phyloP scores from a whole-genome alignment of 2,329 filamentous ascomycete genomes.

The Balansia obtecta region DNA sequence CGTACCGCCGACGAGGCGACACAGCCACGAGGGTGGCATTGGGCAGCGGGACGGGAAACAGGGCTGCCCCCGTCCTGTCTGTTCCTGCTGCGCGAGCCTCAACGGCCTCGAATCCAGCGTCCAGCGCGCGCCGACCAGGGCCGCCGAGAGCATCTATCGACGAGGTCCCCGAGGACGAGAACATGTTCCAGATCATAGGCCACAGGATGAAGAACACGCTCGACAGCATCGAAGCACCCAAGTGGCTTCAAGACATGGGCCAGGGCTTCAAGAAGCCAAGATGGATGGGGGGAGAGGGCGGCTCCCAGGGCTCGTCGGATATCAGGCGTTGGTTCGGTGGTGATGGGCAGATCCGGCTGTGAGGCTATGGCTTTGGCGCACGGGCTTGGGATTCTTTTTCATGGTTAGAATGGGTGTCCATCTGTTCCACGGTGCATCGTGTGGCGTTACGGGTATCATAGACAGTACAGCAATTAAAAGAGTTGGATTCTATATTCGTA shows the following conservation, averaged over 20 bases:
- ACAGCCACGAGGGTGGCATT: conserved; percentile 22
- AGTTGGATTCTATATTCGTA: too few relatives aligned
- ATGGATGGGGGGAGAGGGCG: conserved; percentile 58
- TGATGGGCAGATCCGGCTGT: conserved; percentile 14
- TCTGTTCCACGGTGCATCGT: neutral
- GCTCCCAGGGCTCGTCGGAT: conserved; percentile 23
- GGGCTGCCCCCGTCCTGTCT: conserved; percentile 34
- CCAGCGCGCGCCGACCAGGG: conserved; percentile 17
- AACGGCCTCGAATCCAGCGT: conserved; percentile 22
- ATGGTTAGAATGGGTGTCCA: too few relatives aligned
- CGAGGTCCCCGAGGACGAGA: conserved; percentile 57
- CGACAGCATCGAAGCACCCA: conserved; percentile 67
- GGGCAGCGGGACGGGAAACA: conserved; percentile 15
- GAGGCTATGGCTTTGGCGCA: too few relatives aligned
- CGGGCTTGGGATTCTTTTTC: too few relatives aligned
- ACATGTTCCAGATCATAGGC: conserved; percentile 71
- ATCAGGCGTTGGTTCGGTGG: conserved; percentile 49
- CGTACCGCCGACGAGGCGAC: conserved; percentile 35
- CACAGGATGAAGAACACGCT: conserved; percentile 87
- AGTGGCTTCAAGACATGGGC: conserved; percentile 66
- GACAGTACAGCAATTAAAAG: too few relatives aligned
- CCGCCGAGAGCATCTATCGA: conserved; percentile 15
- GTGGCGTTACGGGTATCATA: neutral
- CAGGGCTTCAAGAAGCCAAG: conserved; percentile 61
- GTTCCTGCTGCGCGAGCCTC: conserved; percentile 29